Percentiles rank a stretch among this genome's conserved stretches.
Evolutionary conservation across 108 stramenopile genomes (phyloP).

Genomic region (Pseudonitzschia multistriata): DNA sequence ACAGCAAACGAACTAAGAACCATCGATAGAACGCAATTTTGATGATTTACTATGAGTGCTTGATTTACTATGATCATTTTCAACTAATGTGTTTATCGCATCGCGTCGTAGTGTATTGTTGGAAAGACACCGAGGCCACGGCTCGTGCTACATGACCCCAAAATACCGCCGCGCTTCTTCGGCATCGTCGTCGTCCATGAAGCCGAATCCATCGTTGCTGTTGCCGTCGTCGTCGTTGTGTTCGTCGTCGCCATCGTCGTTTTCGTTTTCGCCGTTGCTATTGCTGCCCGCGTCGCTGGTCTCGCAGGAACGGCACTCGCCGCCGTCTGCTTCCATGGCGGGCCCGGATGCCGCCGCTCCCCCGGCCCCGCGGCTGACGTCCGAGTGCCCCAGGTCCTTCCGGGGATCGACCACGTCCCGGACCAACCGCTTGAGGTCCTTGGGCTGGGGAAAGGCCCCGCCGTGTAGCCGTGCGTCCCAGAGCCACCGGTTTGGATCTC

Average conservation of each 20-base stretch:
- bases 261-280: conserved; percentile 10
- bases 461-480: neutral
- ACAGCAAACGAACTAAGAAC: too few species aligned
- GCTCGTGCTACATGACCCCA: conserved; percentile 49
- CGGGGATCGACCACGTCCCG: conserved; percentile 67
- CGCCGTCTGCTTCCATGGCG: conserved; percentile 1
- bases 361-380: conserved; percentile 19
- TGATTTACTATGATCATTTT: too few species aligned
- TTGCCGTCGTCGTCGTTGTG: conserved; percentile 4
- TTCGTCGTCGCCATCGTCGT: conserved; percentile 71
- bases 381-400: conserved; percentile 74
- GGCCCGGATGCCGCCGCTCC: conserved; percentile 8
- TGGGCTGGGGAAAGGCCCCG: conserved; percentile 76
- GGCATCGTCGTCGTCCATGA: conserved; percentile 68
- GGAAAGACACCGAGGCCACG: too few species aligned
- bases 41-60: too few species aligned
- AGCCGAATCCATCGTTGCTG: conserved; percentile 18
- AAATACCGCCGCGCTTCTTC: conserved; percentile 52
- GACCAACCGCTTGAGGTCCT: conserved; percentile 74
- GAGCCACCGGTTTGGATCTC: neutral
- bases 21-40: too few species aligned
- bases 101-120: too few species aligned
- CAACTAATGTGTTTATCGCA: too few species aligned
- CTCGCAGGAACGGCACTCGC: conserved; percentile 4
- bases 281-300: neutral